phyloP scores from a whole-genome alignment of 2,329 filamentous ascomycete genomes.

The Triangularia verruculosa region DNA sequence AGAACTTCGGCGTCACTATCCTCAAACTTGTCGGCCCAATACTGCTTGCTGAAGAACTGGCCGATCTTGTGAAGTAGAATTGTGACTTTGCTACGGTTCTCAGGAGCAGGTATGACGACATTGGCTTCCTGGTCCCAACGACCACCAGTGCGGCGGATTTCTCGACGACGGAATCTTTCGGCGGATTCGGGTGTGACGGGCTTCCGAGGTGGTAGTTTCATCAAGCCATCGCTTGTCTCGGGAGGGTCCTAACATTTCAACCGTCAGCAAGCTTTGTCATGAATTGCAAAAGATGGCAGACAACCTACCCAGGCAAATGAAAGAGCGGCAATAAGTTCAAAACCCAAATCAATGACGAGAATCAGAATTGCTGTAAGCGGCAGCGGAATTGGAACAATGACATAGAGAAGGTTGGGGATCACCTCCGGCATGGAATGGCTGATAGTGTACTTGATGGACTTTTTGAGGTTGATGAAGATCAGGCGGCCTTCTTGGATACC shows the following conservation, averaged over 20 bases:
- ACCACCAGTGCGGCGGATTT: conserved; percentile 15
- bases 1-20: conserved; percentile 18
- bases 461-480: conserved; percentile 24
- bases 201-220: conserved; percentile 20
- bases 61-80: background rate
- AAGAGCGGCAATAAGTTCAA: conserved; percentile 20
- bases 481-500: conserved; percentile 20
- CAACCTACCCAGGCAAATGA: conserved; percentile 17
- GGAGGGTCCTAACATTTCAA: conserved; percentile 12
- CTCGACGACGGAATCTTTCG: conserved; percentile 19
- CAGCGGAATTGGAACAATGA: conserved; percentile 20
- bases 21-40: conserved; percentile 21
- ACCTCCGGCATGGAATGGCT: conserved; percentile 21
- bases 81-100: conserved; percentile 9
- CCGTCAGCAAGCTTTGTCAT: background rate
- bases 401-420: conserved; percentile 22
- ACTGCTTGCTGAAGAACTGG: conserved; percentile 14
- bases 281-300: background rate
- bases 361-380: conserved; percentile 22
- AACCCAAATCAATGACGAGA: conserved; percentile 20
- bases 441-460: conserved; percentile 22
- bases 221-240: conserved; percentile 15
- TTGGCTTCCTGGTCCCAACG: conserved; percentile 19
- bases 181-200: conserved; percentile 17
- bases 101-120: conserved; percentile 7